Base-by-base conservation (phyloP, 2,329 filamentous ascomycete species). In the Neurospora sp. region DNA sequence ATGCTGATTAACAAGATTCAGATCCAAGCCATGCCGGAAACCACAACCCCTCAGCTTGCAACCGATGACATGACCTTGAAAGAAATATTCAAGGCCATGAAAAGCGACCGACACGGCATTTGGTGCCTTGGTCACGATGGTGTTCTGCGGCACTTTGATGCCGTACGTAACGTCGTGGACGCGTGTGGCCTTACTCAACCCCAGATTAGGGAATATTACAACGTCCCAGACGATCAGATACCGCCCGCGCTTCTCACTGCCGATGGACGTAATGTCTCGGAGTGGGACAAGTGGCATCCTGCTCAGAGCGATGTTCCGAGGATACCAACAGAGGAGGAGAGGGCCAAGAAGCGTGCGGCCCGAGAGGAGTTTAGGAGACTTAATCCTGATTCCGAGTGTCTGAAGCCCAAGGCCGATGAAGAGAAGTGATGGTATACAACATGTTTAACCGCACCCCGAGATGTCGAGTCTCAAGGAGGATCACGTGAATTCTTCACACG, bases 141-240 rank as follows among this genome's bases (percentile, higher is more conserved):
- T 43, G 71, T 73, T 66, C 70, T 73, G 33, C 70, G 71, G 67
- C 66, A 62, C 62, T 73, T 73, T 69, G 71, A 73, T 68, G 67
- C 65, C 46, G 70, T 70, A 68, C 71, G 70, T 36, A 71, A 73
- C 67, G 69, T 73, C 62, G 52, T 73, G 46, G 71, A 73, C 66
- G 71, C 71, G 33, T 52, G 68, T 62, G 70, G 70, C 67, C 71
- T 73, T 57, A 70, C 69, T 66, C 70, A 69, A 67, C 66, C 71
- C 67, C 71, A 73, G 69, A 71, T 73, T 33, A 71, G 71, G 70
- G 70, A 73, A 69, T 73, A 73, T 62, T 70, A 70, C 69, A n/a
- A 43, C 40, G 40, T 43, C 40, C 40, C 40, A 10, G 66, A 69
- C 40, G 69, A 68, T 66, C 66, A 67, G 40, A 46, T 19, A 67